These are phyloP conservation scores for Trametopsis cervina DNA, from an alignment of 768 basidiomycete species.

Conservation along the genomic window DNA sequence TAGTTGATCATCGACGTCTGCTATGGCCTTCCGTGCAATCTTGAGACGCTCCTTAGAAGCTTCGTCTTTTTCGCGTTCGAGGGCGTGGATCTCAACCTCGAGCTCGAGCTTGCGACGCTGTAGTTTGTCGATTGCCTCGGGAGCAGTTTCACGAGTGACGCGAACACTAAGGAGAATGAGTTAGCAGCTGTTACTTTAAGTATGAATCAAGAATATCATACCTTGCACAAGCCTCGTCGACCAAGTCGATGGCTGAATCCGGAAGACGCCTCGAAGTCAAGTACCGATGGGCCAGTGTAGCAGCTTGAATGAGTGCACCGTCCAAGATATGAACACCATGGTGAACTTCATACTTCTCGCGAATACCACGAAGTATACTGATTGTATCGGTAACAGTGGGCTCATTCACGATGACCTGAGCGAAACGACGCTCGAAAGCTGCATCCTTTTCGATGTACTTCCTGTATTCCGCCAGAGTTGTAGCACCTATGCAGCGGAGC, in stretches of 20 bases:
- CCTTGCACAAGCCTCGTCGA: constrained; percentile 91
- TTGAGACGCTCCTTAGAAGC: constrained; percentile 81
- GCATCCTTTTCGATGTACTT: constrained; percentile 93
- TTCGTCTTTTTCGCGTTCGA: constrained; percentile 86
- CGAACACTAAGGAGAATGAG: constrained; percentile 49
- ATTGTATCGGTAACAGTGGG: constrained; percentile 86
- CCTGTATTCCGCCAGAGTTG: constrained; percentile 86
- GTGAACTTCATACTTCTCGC: constrained; percentile 85
- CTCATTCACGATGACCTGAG: constrained; percentile 90
- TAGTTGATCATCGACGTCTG: constrained; percentile 80
- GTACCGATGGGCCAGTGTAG: constrained; percentile 89
- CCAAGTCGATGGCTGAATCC: constrained; percentile 84
- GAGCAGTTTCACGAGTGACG: constrained; percentile 90
- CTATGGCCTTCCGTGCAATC: constrained; percentile 67
- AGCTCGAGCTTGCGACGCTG: constrained; percentile 86
- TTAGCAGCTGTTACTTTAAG: constrained; percentile 4
- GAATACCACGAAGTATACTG: constrained; percentile 88
- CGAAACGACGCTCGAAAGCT: constrained; percentile 86
- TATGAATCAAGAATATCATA: constrained; percentile 24
- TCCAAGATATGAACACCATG: constrained; percentile 89
- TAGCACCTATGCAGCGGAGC: constrained; percentile 76
- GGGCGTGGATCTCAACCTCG: constrained; percentile 91
- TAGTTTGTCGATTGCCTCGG: constrained; percentile 88
- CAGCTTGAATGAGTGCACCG: constrained; percentile 81
- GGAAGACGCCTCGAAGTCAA: constrained; percentile 75